A percentile compares a stretch with the other conserved stretches of the same genome.
Conservation (phyloP, 2,329 filamentous ascomycete genomes). For the Sclerotiophoma versabilis region DNA sequence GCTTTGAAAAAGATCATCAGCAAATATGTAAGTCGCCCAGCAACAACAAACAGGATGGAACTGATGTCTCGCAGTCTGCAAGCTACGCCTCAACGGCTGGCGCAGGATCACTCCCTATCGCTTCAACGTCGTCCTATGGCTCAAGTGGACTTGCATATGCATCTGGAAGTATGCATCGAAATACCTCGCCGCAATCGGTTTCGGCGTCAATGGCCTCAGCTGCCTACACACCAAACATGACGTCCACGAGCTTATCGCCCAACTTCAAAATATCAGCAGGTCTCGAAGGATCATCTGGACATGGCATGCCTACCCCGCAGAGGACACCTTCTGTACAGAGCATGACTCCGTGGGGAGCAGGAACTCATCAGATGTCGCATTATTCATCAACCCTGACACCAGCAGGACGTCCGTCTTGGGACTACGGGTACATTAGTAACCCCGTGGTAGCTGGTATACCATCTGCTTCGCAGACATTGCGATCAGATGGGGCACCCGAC, state of each 20-base stretch:
- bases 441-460: conserved; percentile 36
- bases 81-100: conserved; percentile 72
- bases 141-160: conserved; percentile 57
- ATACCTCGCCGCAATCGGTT: conserved; percentile 58
- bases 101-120: conserved; percentile 52
- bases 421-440: conserved; percentile 45
- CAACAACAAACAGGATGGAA: conserved; percentile 33
- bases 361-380: conserved; percentile 43
- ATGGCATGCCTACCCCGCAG: conserved; percentile 44
- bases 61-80: conserved; percentile 62
- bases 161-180: conserved; percentile 56
- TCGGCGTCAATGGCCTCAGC: conserved; percentile 54
- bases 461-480: conserved; percentile 39
- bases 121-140: conserved; percentile 41
- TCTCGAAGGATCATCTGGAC: conserved; percentile 48
- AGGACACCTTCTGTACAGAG: conserved; percentile 42
- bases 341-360: conserved; percentile 46
- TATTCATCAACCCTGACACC: conserved; percentile 42
- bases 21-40: conserved; percentile 76
- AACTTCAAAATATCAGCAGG: conserved; percentile 51
- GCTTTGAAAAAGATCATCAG: conserved; percentile 98
- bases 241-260: conserved; percentile 55
- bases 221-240: conserved; percentile 53
- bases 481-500: conserved; percentile 40
- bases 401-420: conserved; percentile 45